Conservation (phyloP, 2,329 filamentous ascomycete genomes). For the Diaporthe helianthi region DNA sequence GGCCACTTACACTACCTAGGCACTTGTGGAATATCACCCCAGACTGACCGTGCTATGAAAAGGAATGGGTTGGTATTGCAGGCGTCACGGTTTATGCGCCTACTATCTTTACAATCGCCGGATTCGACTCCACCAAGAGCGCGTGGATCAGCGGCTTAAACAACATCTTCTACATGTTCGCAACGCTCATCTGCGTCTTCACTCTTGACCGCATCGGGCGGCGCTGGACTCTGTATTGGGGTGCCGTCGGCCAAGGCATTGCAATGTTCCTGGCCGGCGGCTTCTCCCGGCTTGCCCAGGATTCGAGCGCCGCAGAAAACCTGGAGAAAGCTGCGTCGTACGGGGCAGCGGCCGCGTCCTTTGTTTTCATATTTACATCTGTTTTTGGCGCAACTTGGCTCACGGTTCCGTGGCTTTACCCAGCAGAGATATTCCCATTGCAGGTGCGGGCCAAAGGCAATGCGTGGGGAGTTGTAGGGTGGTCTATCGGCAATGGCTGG, state of each 20-base stretch:
- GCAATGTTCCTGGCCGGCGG: constrained; percentile 73
- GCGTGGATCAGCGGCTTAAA: constrained; percentile 68
- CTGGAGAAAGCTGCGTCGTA: constrained; percentile 55
- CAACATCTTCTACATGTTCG: constrained; percentile 63
- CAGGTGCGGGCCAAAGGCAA: constrained; percentile 77
- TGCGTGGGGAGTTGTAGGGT: constrained; percentile 77
- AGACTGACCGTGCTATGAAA: not conserved
- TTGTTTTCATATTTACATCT: constrained; percentile 74
- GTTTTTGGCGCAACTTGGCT: constrained; percentile 71
- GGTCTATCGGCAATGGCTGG: constrained; percentile 71
- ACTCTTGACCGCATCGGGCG: constrained; percentile 73
- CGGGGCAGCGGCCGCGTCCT: constrained; percentile 70
- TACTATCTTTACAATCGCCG: constrained; percentile 71
- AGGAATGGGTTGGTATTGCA: constrained; percentile 72
- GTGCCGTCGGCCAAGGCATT: constrained; percentile 67
- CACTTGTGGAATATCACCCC: too few species aligned
- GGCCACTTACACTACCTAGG: too few species aligned
- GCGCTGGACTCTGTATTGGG: constrained; percentile 74
- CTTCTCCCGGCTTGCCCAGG: constrained; percentile 55
- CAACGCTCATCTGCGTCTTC: constrained; percentile 73
- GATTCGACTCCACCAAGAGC: constrained; percentile 65
- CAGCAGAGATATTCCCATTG: constrained; percentile 76
- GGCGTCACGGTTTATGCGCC: constrained; percentile 69
- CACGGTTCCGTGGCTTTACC: constrained; percentile 67
- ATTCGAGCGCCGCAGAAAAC: constrained; percentile 54